Percentiles rank a stretch among this genome's conserved stretches.
phyloP scores from a whole-genome alignment of 345 rosid genomes.

The Populus simonii region DNA sequence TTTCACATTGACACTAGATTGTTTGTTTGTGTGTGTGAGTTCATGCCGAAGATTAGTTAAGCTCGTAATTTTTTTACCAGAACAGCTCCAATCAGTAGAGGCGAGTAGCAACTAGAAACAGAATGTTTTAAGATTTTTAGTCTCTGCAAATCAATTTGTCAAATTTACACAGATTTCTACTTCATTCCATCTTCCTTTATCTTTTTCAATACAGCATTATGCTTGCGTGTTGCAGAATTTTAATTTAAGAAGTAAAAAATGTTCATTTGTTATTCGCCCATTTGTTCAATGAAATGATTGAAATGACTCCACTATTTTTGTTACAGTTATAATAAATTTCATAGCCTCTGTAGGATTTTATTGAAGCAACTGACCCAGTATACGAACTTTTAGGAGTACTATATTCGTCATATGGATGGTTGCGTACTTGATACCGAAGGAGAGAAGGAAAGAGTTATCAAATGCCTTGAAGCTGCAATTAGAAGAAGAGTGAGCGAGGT shows the following conservation, averaged over 20 bases:
- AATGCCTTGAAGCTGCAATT: slow-evolving; percentile 90
- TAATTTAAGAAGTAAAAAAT: background rate
- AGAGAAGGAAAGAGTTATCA: slow-evolving; percentile 79
- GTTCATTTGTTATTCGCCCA: background rate
- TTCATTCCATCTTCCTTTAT: background rate
- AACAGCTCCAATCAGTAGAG: background rate
- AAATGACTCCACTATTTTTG: background rate
- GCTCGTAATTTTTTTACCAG: background rate
- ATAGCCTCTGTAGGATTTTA: background rate
- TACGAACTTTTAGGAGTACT: slow-evolving; percentile 56
- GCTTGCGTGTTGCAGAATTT: background rate
- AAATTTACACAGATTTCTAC: background rate
- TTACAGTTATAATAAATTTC: background rate
- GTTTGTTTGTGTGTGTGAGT: background rate
- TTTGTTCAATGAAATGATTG: background rate
- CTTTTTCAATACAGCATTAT: background rate
- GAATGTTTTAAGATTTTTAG: background rate
- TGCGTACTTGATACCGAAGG: slow-evolving; percentile 76
- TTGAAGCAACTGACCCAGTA: background rate
- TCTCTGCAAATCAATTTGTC: background rate
- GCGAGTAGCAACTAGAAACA: background rate
- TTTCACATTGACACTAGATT: background rate
- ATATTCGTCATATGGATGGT: slow-evolving; percentile 90
- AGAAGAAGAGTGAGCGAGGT: slow-evolving; percentile 89
- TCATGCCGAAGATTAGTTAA: background rate